A percentile compares a stretch with the other conserved stretches of the same genome.
Conservation (phyloP, 2,329 filamentous ascomycete genomes). For the Trichoderma sp. region DNA sequence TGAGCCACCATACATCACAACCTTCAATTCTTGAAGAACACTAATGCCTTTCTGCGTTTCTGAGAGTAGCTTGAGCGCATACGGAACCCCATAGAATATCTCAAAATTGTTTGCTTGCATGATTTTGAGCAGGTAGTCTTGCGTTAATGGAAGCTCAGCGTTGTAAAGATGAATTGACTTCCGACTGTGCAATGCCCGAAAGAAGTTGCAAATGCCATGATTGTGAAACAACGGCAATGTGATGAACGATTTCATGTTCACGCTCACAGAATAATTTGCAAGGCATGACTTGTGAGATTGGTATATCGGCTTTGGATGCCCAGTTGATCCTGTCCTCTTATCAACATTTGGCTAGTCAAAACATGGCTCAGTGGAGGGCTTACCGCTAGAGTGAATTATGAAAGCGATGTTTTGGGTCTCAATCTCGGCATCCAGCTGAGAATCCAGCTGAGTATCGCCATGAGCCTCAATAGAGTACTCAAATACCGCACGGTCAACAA, state of each 20-base stretch:
- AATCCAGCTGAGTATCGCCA: background rate
- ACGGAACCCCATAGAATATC: conserved; percentile 9
- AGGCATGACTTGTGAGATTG: conserved; percentile 2
- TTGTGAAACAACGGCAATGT: conserved; percentile 1
- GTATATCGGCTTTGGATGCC: conserved; percentile 6
- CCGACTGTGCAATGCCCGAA: background rate
- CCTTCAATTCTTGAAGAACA: background rate
- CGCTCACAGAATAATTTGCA: background rate
- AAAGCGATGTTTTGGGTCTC: conserved; percentile 5
- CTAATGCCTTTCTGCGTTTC: background rate
- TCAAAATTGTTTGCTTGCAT: background rate
- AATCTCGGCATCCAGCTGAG: background rate
- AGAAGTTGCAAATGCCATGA: conserved; percentile 8
- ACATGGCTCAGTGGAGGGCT: background rate
- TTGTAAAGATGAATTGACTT: conserved; percentile 11
- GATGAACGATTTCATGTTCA: conserved; percentile 9
- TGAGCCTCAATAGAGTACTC: conserved; percentile 8
- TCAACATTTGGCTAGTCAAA: background rate
- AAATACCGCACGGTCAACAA: conserved; percentile 1
- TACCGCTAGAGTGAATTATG: conserved; percentile 12
- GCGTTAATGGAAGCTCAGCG: conserved; percentile 4
- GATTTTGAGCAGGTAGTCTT: background rate
- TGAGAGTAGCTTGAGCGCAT: background rate
- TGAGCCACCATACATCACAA: conserved; percentile 8
- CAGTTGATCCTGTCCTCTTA: background rate